Conservation (phyloP, 2,329 filamentous ascomycete genomes). For the Fusarium brachygibbosum region DNA sequence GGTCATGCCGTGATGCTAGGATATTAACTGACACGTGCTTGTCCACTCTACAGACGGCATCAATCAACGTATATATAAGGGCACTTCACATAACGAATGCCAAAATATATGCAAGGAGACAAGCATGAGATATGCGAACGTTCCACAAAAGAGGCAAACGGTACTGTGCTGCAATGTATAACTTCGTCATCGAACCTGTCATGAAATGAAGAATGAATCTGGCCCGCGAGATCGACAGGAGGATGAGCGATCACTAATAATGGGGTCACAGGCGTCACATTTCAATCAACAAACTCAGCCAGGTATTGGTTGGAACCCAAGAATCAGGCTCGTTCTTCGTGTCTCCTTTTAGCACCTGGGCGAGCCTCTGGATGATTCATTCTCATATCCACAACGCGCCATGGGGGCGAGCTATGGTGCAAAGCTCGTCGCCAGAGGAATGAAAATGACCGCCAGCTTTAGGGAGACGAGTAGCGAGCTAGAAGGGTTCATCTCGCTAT, state of each 20-base stretch:
- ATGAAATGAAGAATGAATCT: constrained; percentile 25
- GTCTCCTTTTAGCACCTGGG: constrained; percentile 15
- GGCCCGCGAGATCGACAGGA: constrained; percentile 45
- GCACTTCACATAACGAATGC: constrained; percentile 6
- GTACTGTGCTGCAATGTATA: constrained; percentile 13
- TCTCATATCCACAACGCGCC: constrained; percentile 29
- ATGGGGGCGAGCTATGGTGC: constrained; percentile 18
- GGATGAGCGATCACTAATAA: constrained; percentile 29
- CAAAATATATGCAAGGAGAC: constrained; percentile 18
- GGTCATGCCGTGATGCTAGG: constrained; percentile 19
- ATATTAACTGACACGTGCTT: constrained; percentile 8
- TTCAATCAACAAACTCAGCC: constrained; percentile 5
- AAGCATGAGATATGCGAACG: constrained; percentile 7
- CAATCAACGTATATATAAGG: not conserved
- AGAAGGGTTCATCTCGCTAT: constrained; percentile 42
- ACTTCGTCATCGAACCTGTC: constrained; percentile 20
- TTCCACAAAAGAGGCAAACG: constrained; percentile 23
- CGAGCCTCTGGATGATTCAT: constrained; percentile 31
- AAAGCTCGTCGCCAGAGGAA: constrained; percentile 26
- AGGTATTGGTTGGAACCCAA: constrained; percentile 11
- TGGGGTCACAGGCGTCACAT: constrained; percentile 2
- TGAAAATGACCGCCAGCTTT: constrained; percentile 18
- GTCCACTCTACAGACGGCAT: not conserved
- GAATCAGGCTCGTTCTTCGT: constrained; percentile 4
- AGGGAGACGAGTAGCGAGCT: constrained; percentile 29